These are phyloP conservation scores for Pseudovirgaria hyperparasitica DNA, from an alignment of 2,329 filamentous ascomycete species.

Conservation along the genomic window DNA sequence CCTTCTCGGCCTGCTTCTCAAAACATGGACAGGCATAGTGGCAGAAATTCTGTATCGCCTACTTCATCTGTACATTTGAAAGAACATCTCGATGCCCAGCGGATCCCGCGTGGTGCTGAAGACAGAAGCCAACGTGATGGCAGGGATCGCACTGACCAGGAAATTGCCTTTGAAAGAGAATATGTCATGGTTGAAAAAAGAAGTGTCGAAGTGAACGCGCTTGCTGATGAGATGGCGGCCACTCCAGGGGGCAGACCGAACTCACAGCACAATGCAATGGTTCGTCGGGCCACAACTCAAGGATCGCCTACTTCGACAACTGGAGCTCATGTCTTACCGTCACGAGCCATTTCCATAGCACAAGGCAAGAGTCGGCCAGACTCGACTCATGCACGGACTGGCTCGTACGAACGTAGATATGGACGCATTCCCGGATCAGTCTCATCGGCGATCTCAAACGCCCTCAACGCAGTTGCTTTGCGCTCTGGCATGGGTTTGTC, in stretches of 20 bases:
- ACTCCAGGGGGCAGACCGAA: conserved; percentile 36
- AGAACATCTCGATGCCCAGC: conserved; percentile 32
- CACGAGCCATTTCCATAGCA: conserved; percentile 62
- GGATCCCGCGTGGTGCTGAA: conserved; percentile 26
- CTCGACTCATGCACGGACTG: conserved; percentile 53
- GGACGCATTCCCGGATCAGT: conserved; percentile 61
- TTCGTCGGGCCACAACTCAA: conserved; percentile 68
- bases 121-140: conserved; percentile 30
- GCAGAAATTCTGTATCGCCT: conserved; percentile 30
- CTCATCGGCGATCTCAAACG: conserved; percentile 86
- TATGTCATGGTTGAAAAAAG: conserved; percentile 94
- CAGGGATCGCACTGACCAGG: conserved; percentile 60
- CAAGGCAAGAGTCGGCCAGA: conserved; percentile 51
- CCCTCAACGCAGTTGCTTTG: conserved; percentile 81
- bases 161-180: conserved; percentile 81
- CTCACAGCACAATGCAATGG: conserved; percentile 49
- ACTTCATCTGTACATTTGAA: conserved; percentile 36
- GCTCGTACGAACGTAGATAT: conserved; percentile 73
- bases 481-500: conserved; percentile 59
- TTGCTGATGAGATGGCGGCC: conserved; percentile 87
- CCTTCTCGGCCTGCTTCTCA: conserved; percentile 20
- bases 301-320: conserved; percentile 55
- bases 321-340: conserved; percentile 56
- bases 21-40: conserved; percentile 51
- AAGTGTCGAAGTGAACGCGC: conserved; percentile 90